These are phyloP conservation scores for Pezicula carpinea DNA, from an alignment of 2,329 filamentous ascomycete species.

Conservation along the genomic window DNA sequence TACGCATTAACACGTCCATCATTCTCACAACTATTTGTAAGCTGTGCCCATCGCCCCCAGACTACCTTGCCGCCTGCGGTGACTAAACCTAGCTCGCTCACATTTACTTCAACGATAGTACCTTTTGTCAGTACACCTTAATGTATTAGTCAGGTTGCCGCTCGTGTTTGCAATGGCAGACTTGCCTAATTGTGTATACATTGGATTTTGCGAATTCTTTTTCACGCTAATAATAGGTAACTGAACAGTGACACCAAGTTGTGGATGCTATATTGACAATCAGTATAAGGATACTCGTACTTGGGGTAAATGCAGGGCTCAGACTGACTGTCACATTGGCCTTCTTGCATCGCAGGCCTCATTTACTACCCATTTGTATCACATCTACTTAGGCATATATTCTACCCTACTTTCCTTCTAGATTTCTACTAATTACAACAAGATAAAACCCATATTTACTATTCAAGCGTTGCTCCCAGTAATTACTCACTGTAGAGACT, in stretches of 20 bases:
- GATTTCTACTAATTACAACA: too few species aligned
- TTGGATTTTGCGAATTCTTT: slow-evolving; percentile 83
- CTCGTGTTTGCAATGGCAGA: too few species aligned
- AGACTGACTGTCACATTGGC: slow-evolving; percentile 51
- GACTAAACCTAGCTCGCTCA: slow-evolving; percentile 86
- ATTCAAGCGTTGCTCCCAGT: too few species aligned
- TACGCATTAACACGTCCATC: slow-evolving; percentile 56
- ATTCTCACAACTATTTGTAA: slow-evolving; percentile 53
- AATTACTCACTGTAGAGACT: too few species aligned
- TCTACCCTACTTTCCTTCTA: too few species aligned
- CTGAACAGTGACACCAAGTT: slow-evolving; percentile 83
- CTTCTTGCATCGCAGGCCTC: slow-evolving; percentile 76
- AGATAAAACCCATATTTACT: too few species aligned
- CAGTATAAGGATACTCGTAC: slow-evolving; percentile 27
- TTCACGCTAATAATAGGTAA: slow-evolving; percentile 70
- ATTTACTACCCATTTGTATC: too few species aligned
- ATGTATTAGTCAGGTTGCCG: too few species aligned
- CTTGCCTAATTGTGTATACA: slow-evolving; percentile 42
- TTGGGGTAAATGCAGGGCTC: not conserved
- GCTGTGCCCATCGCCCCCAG: slow-evolving; percentile 62
- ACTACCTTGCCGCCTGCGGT: slow-evolving; percentile 90
- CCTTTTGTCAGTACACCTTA: slow-evolving; percentile 79
- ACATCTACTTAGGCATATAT: too few species aligned
- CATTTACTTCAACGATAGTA: slow-evolving; percentile 86
- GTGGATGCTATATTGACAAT: slow-evolving; percentile 46